Evolutionary conservation across 2,329 filamentous ascomycete species (phyloP), one percentile per base, ranked within the genome.

Genomic region (Coleophoma cylindrospora): DNA sequence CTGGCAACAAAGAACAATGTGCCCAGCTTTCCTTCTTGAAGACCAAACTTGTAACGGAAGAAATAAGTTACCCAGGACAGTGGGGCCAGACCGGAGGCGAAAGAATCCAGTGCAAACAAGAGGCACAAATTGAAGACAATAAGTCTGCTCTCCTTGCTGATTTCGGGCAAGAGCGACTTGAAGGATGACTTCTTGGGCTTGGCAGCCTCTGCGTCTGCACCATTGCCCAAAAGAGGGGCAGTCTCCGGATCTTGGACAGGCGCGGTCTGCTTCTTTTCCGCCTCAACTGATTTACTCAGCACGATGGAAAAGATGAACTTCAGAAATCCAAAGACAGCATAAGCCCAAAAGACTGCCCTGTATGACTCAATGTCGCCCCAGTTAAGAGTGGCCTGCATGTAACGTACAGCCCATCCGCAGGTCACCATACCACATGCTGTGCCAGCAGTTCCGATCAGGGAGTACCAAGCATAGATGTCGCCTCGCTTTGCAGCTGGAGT

Each of bases 1-100:
- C 70, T 75, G 0, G 77, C 76, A 21, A 69, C 69, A 57, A 80
- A 77, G 60, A 83, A 82, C 11, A 83, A 67, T 0, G 74, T 72
- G 0, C 80, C 80, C 2, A 83, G 64, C 7, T 67, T 66, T 13
- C 73, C 76, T 33, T 76, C 72, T 27, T 74, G 66, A 12, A 83
- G 65, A 33, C 65, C 55, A 56, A 76, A 76, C 12, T 71, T 70
- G 1, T 69, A 70, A 15, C 70, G 70, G 61, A 82, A 82, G 64
- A 75, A 83, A 55, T 71, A 80, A 0, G 77, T 79, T 3, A 80
- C 65, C 84, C 83, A 69, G 58, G 82, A 69, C 73, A 81, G 61
- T 19, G 82, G 80, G 4, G 83, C 84, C 63, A 91, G 76, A 2
- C 87, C 87, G 1, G 82, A 85, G 1, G 84, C 86, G 50, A 90